Evolutionary conservation across 352 stramenopile genomes (phyloP).

Genomic region (Pythium coloratum): DNA sequence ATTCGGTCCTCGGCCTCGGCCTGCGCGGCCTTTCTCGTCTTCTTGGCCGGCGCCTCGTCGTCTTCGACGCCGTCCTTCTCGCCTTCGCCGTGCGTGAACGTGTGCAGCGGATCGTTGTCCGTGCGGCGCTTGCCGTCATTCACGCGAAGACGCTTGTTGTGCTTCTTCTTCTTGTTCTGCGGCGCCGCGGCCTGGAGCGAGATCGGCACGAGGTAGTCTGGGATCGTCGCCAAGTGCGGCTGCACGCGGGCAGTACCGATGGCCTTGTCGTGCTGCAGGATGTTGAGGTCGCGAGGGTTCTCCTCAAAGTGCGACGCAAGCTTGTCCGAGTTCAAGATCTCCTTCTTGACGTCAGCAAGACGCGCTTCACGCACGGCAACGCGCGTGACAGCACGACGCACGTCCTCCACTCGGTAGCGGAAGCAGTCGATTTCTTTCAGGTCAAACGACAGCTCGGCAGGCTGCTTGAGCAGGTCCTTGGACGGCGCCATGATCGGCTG

Average conservation of each 20-base stretch:
- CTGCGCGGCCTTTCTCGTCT: conserved; percentile 39
- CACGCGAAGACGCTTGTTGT: conserved; percentile 53
- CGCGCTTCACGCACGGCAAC: conserved; percentile 94
- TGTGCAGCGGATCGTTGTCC: conserved; percentile 97
- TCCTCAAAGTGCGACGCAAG: conserved; percentile 97
- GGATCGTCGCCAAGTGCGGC: conserved; percentile 94
- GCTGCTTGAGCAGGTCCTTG: conserved; percentile 91
- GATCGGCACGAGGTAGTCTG: conserved; percentile 97
- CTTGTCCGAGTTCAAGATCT: conserved; percentile 98
- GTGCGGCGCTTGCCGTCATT: conserved; percentile 82
- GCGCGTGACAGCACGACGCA: conserved; percentile 93
- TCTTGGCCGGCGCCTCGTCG: conserved; percentile 37
- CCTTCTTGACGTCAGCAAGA: conserved; percentile 95
- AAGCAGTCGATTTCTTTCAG: conserved; percentile 98
- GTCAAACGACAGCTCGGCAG: conserved; percentile 96
- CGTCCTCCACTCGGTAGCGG: conserved; percentile 96
- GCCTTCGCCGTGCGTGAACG: conserved; percentile 81
- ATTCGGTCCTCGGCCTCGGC: conserved; percentile 78
- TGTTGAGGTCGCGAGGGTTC: conserved; percentile 94
- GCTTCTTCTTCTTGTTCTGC: conserved; percentile 82
- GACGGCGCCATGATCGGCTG: conserved; percentile 72
- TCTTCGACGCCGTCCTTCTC: conserved; percentile 38
- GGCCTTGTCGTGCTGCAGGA: conserved; percentile 96
- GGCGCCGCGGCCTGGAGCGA: conserved; percentile 90
- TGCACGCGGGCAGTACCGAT: conserved; percentile 94